Conservation (phyloP, 306 rosid genomes). For the Comarum palustre region DNA sequence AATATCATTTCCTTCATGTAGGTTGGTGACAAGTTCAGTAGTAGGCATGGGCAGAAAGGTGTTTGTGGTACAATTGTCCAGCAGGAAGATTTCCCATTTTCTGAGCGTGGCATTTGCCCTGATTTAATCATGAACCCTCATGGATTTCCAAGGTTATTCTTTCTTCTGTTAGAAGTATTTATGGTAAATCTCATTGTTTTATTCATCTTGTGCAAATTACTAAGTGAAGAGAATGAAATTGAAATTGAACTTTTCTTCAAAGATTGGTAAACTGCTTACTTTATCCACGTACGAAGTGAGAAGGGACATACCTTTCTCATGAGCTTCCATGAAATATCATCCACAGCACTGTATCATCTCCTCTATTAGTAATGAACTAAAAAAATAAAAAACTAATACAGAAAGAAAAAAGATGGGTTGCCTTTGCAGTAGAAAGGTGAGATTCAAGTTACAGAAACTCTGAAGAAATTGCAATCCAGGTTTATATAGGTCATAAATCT, state of each 20-base stretch:
- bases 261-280: background rate
- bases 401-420: background rate
- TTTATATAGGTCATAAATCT: background rate
- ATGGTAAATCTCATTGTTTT: background rate
- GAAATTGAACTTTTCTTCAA: background rate
- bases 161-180: background rate
- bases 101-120: conserved; percentile 96
- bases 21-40: conserved; percentile 98
- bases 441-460: no score
- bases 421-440: background rate
- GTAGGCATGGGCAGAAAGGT: conserved; percentile 99
- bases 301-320: background rate
- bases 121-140: conserved; percentile 98
- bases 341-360: background rate
- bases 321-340: background rate
- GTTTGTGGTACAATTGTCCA: conserved; percentile 92
- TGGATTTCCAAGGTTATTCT: conserved; percentile 84
- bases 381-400: background rate
- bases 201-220: background rate
- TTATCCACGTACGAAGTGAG: background rate
- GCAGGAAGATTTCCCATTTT: conserved; percentile 95
- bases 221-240: background rate
- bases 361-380: background rate
- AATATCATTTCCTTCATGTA: conserved; percentile 28
- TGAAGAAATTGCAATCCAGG: background rate